Conservation (phyloP, 495 filamentous ascomycete genomes). For the Podospora pseudopauciseta region DNA sequence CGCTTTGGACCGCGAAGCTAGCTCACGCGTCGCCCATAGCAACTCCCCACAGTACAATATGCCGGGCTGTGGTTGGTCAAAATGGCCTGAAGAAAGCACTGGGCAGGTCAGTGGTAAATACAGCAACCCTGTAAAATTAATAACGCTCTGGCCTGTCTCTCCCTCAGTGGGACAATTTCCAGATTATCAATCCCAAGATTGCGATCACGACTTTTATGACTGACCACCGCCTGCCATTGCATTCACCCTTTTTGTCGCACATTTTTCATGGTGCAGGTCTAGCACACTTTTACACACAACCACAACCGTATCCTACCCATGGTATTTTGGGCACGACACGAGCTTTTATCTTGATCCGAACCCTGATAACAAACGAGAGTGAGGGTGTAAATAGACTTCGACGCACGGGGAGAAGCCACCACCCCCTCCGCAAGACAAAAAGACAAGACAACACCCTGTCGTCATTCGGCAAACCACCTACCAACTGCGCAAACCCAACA, state of each 20-base stretch:
- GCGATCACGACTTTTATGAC: slow-evolving; percentile 4
- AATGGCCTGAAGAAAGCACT: background rate
- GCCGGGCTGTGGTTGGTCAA: slow-evolving; percentile 14
- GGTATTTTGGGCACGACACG: too few species aligned
- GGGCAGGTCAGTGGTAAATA: slow-evolving; percentile 14
- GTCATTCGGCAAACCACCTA: background rate
- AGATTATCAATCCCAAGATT: slow-evolving; percentile 3
- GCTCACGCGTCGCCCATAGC: slow-evolving; percentile 21
- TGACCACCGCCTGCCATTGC: background rate
- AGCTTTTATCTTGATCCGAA: background rate
- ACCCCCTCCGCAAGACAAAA: background rate
- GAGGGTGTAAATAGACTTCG: background rate
- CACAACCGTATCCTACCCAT: too few species aligned
- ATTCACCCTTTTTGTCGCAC: background rate
- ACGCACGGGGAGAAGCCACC: background rate
- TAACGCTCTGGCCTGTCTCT: background rate
- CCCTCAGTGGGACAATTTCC: slow-evolving; percentile 8
- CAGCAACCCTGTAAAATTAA: slow-evolving; percentile 15
- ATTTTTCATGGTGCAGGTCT: background rate
- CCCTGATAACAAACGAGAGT: background rate
- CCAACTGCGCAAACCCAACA: background rate
- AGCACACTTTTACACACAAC: background rate
- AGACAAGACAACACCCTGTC: slow-evolving; percentile 6
- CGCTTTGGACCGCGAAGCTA: background rate
- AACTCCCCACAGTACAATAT: slow-evolving; percentile 7